phyloP scores from a whole-genome alignment of 257 asterid species.

The Solanum ossicruentum region DNA sequence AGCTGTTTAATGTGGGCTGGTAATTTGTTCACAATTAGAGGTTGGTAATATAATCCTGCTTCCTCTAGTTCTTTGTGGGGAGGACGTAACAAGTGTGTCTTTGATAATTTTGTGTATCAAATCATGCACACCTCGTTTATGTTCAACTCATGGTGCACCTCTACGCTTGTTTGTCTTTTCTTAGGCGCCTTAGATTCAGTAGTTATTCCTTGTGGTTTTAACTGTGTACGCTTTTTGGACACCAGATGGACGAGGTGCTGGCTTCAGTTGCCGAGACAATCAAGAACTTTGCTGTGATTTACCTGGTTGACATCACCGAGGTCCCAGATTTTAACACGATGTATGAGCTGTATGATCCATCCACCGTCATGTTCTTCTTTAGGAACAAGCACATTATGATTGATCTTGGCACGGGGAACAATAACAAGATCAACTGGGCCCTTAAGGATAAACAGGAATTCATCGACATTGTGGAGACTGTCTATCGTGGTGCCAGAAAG shows the following conservation, averaged over 20 bases:
- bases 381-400: slow-evolving; percentile 98
- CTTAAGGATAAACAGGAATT: slow-evolving; percentile 95
- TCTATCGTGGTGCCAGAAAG: slow-evolving; percentile 90
- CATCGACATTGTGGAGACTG: slow-evolving; percentile 90
- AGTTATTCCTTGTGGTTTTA: neutral
- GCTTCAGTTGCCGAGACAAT: slow-evolving; percentile 83
- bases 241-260: slow-evolving; percentile 84
- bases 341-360: slow-evolving; percentile 93
- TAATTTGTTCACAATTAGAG: neutral
- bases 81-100: neutral
- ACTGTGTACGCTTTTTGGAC: neutral
- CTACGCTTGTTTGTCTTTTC: neutral
- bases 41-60: neutral
- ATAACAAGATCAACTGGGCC: slow-evolving; percentile 97
- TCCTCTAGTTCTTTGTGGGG: neutral
- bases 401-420: slow-evolving; percentile 94
- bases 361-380: slow-evolving; percentile 89
- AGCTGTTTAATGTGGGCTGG: neutral
- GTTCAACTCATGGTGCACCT: neutral
- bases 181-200: neutral
- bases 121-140: accelerated
- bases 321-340: slow-evolving; percentile 95
- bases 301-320: slow-evolving; percentile 81
- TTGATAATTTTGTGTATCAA: neutral
- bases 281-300: slow-evolving; percentile 82